Percentiles rank a stretch among this genome's conserved stretches.
Conservation (phyloP, 1,139 yeast species). For the Pichia sp. region DNA sequence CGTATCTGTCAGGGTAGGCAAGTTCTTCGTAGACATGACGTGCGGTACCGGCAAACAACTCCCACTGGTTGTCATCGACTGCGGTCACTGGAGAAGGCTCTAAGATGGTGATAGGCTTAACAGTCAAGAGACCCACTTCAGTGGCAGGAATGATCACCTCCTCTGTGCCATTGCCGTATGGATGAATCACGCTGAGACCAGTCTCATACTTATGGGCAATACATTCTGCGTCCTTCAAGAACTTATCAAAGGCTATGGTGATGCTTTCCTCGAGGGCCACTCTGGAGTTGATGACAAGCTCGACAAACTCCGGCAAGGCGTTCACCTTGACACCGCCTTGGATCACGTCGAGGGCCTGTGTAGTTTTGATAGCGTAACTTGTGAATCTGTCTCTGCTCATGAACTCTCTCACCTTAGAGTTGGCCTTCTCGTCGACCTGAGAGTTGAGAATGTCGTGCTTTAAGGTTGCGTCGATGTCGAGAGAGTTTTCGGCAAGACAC, state of each 20-base stretch:
- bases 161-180: slow-evolving; percentile 27
- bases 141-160: slow-evolving; percentile 38
- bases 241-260: slow-evolving; percentile 28
- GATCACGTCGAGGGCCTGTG: slow-evolving; percentile 67
- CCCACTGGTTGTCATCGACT: slow-evolving; percentile 41
- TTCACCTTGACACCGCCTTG: slow-evolving; percentile 69
- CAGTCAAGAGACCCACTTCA: slow-evolving; percentile 44
- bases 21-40: slow-evolving; percentile 49
- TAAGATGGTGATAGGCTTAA: slow-evolving; percentile 34
- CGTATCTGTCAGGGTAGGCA: slow-evolving; percentile 37
- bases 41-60: slow-evolving; percentile 44
- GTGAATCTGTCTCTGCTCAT: slow-evolving; percentile 30
- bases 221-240: slow-evolving; percentile 31
- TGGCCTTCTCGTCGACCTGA: slow-evolving; percentile 38
- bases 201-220: slow-evolving; percentile 45
- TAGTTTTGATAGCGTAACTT: slow-evolving; percentile 51
- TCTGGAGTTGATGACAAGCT: slow-evolving; percentile 37
- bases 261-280: slow-evolving; percentile 37
- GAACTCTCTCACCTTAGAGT: slow-evolving; percentile 36
- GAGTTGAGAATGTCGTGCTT: slow-evolving; percentile 39
- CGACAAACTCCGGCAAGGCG: slow-evolving; percentile 69
- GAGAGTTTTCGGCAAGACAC: slow-evolving; percentile 43
- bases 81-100: slow-evolving; percentile 52
- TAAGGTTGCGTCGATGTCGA: slow-evolving; percentile 33
- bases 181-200: slow-evolving; percentile 37